phyloP scores from a whole-genome alignment of 176 grass and related monocot genomes.

The Bothriochloa decipiens region DNA sequence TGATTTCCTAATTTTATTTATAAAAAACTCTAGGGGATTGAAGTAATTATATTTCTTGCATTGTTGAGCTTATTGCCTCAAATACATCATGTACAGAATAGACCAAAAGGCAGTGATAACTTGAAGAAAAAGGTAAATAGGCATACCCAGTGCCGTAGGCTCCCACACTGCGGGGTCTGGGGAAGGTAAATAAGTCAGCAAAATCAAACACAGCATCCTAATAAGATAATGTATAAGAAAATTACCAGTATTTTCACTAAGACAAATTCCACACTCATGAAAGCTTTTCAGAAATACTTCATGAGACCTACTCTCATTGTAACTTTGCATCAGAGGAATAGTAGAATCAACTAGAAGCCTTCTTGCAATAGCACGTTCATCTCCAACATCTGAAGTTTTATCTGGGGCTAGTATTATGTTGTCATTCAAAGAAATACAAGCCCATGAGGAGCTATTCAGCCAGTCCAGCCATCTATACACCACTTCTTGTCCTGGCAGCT shows the following conservation, averaged over 20 bases:
- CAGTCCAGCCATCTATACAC: conserved; percentile 63
- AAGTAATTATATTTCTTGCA: background rate
- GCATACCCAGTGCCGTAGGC: no score
- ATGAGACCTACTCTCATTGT: conserved; percentile 53
- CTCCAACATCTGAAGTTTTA: conserved; percentile 20
- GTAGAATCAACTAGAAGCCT: conserved; percentile 37
- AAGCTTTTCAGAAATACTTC: conserved; percentile 66
- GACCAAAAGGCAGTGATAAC: background rate
- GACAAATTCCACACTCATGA: conserved; percentile 61
- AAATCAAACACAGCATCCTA: background rate
- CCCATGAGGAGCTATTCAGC: conserved; percentile 53
- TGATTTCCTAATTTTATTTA: background rate
- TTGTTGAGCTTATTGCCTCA: background rate
- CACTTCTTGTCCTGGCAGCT: conserved; percentile 61
- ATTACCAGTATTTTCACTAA: conserved; percentile 60
- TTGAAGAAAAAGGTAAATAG: background rate
- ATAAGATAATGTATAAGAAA: conserved; percentile 14
- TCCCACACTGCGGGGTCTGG: no score
- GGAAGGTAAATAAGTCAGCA: background rate
- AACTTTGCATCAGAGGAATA: conserved; percentile 60
- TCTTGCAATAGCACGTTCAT: conserved; percentile 52
- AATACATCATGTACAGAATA: background rate
- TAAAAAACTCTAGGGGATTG: background rate
- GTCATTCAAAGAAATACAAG: conserved; percentile 51
- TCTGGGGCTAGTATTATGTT: conserved; percentile 43